Conservation (phyloP, 2,329 filamentous ascomycete species). For the Ophiostoma himal-ulmi region DNA sequence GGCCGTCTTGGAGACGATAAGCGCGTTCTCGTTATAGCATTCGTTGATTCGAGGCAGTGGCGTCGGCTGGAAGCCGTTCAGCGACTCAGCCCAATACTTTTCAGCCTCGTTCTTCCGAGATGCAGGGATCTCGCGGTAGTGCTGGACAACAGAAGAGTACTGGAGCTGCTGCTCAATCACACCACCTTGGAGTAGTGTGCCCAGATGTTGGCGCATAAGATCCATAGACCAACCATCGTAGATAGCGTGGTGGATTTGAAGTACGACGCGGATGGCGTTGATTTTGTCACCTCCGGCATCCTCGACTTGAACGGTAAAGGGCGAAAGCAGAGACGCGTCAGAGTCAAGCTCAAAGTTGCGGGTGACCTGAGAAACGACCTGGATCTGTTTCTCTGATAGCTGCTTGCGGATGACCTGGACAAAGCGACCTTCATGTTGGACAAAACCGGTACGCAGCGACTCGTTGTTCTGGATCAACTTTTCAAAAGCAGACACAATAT, state of each 20-base stretch:
- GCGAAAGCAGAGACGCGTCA: conserved; percentile 43
- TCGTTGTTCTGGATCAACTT: conserved; percentile 52
- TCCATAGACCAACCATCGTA: conserved; percentile 96
- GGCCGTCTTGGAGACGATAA: conserved; percentile 28
- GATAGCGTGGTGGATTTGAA: conserved; percentile 72
- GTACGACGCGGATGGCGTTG: conserved; percentile 33
- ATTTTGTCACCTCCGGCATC: background rate
- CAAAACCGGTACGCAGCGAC: conserved; percentile 69
- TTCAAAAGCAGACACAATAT: conserved; percentile 45
- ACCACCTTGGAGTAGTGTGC: conserved; percentile 39
- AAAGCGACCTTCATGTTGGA: conserved; percentile 48
- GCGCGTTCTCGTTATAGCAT: background rate
- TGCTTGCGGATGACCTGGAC: conserved; percentile 59
- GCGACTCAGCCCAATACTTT: conserved; percentile 64
- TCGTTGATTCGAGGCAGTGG: conserved; percentile 55
- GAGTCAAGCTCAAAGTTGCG: conserved; percentile 39
- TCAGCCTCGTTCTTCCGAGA: conserved; percentile 38
- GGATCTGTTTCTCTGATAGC: conserved; percentile 41
- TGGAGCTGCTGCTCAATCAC: conserved; percentile 42
- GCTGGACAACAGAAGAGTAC: conserved; percentile 55
- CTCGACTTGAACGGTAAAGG: conserved; percentile 56
- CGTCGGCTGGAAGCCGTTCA: conserved; percentile 51
- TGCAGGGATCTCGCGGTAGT: conserved; percentile 36
- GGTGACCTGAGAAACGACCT: conserved; percentile 34
- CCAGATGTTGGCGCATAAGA: conserved; percentile 62